Evolutionary conservation across 176 grass and related monocot genomes (phyloP), one percentile per base, ranked within the genome.

Genomic region (Dactylis glomerata): DNA sequence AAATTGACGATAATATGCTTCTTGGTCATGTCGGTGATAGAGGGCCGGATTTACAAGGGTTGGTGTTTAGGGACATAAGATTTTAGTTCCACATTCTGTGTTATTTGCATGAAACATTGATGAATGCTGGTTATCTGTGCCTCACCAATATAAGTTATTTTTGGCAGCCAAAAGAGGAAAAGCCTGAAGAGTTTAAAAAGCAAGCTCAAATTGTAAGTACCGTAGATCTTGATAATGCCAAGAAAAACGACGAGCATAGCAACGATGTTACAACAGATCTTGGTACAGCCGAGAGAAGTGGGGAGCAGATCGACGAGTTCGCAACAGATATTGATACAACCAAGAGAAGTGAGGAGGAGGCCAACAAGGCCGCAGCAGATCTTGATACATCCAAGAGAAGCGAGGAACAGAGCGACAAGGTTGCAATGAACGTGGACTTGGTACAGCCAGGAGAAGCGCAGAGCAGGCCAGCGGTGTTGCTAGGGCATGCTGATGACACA

Each of bases 81-180:
- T 80, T 84, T 46, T 65, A 75, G 15, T 66, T 67, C 34, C 57
- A 55, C 31, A 22, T 67, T 62, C 32, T 31, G 27, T 76, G 19
- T 36, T 56, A 27, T 72, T 52, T 66, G 33, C 16, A 64, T 81
- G 73, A 66, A 70, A 41, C 50, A 24, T 78, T 76, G 13, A 28
- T 10, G 17, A 75, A 31, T 62, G 2, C 7, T 52, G 17, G 31
- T 81, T 85, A 40, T 81, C 57, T 78, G 40, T 68, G 19, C 38
- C 52, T 80, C 70, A 27, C 45, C 71, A 37, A 83, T 88, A 31
- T 44, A 70, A 22, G 32, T 81, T 75, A 42, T 58, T 40, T 58
- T 65, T 91, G 44, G 28, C 87, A 97, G 94, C 38, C 73, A 61
- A 87, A 91, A 83, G 33, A 76, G 23, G 78, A 76, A 61, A 82